A percentile compares a stretch with the other conserved stretches of the same genome.
These are phyloP conservation scores for Lyophyllum shimeji DNA, from an alignment of 768 basidiomycete species.

Conservation along the genomic window DNA sequence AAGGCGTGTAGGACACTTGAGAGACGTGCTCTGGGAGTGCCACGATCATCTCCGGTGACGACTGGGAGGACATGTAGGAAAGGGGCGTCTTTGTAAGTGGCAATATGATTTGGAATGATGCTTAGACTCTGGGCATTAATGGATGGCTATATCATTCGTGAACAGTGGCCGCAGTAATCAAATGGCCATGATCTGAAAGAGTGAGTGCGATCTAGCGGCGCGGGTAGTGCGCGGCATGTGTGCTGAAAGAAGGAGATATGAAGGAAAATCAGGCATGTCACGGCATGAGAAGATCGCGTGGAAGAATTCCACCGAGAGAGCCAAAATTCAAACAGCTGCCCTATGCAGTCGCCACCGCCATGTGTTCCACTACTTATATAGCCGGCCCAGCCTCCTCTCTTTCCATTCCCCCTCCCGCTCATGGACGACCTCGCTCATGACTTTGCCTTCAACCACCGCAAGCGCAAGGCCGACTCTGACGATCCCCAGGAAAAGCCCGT, in stretches of 20 bases:
- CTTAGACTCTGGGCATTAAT: constrained; percentile 9
- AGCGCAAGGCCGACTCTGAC: constrained; percentile 67
- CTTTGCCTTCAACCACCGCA: constrained; percentile 53
- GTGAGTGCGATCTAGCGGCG: constrained; percentile 8
- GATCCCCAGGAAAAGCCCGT: constrained; percentile 32
- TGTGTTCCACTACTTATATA: constrained; percentile 42
- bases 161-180: constrained; percentile 10
- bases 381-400: constrained; percentile 20
- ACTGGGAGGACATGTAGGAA: constrained; percentile 12
- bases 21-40: not conserved
- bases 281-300: constrained; percentile 35
- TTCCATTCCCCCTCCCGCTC: constrained; percentile 19
- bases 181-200: constrained; percentile 7
- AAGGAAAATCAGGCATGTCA: constrained; percentile 31
- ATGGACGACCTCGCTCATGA: constrained; percentile 69
- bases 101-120: constrained; percentile 17
- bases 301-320: constrained; percentile 11
- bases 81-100: constrained; percentile 10
- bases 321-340: constrained; percentile 12
- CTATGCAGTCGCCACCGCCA: constrained; percentile 27
- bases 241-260: constrained; percentile 19
- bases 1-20: not conserved
- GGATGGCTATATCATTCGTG: constrained; percentile 17
- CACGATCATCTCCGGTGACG: constrained; percentile 36
- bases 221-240: constrained; percentile 19